Conservation (phyloP, 257 asterid genomes). For the Petunia axillaris region DNA sequence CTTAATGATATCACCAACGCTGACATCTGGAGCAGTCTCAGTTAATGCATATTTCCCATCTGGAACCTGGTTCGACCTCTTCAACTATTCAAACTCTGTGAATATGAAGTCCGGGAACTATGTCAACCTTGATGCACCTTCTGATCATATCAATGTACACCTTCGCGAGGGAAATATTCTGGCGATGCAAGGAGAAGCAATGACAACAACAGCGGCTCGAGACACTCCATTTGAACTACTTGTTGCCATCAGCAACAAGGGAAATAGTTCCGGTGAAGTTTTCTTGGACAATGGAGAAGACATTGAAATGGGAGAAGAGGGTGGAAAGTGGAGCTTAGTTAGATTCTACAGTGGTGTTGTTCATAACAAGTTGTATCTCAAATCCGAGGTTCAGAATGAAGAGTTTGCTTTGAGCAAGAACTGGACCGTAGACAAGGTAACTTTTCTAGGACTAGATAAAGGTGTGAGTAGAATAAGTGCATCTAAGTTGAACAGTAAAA, state of each 20-base stretch:
- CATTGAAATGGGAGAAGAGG: conserved; percentile 49
- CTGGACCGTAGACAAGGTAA: conserved; percentile 28
- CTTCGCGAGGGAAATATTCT: conserved; percentile 52
- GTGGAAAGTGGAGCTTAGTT: conserved; percentile 50
- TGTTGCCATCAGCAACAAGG: conserved; percentile 37
- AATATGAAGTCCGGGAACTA: conserved; percentile 36
- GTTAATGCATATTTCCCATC: conserved; percentile 63
- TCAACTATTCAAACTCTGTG: conserved; percentile 48
- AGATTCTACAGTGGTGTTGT: conserved; percentile 5
- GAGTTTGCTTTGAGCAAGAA: conserved; percentile 23
- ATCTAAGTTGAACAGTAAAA: neutral
- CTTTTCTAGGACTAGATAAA: conserved; percentile 22
- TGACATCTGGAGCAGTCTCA: conserved; percentile 40
- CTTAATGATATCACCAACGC: conserved; percentile 61
- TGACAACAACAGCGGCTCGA: conserved; percentile 58
- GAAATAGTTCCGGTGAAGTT: conserved; percentile 51
- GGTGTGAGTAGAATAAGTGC: neutral
- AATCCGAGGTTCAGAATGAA: conserved; percentile 23
- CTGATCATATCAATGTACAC: conserved; percentile 62
- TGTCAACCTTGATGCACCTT: conserved; percentile 50
- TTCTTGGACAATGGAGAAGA: conserved; percentile 69
- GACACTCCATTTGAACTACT: conserved; percentile 50
- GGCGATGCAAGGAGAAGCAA: conserved; percentile 63
- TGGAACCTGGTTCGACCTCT: conserved; percentile 70
- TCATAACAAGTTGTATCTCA: neutral